Conservation (phyloP, 2,329 filamentous ascomycete species). For the Cladosporium sp. region DNA sequence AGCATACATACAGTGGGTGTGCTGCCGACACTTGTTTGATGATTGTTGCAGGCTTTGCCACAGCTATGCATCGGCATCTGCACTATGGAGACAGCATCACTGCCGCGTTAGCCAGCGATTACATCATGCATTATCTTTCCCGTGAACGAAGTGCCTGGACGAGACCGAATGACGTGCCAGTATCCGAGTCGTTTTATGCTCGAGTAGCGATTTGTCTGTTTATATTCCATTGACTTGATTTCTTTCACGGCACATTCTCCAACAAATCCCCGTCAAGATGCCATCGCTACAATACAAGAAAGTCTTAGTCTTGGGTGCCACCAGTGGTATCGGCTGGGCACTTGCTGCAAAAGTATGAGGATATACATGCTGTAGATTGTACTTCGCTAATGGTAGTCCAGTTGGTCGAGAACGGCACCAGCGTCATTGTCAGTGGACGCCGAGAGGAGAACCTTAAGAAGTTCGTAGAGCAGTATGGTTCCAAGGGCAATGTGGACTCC, state of each 20-base stretch:
- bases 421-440: slow-evolving; percentile 48
- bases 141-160: background rate
- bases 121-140: background rate
- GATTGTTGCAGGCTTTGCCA: background rate
- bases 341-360: slow-evolving; percentile 38
- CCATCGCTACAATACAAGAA: slow-evolving; percentile 45
- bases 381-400: background rate
- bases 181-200: background rate
- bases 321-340: slow-evolving; percentile 48
- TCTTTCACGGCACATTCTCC: background rate
- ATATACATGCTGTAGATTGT: too few species aligned
- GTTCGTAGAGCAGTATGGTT: slow-evolving; percentile 44
- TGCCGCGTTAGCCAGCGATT: slow-evolving; percentile 4
- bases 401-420: slow-evolving; percentile 45
- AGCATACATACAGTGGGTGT: background rate
- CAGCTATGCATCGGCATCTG: background rate
- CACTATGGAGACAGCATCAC: background rate
- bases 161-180: too few species aligned
- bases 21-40: background rate
- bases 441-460: slow-evolving; percentile 49
- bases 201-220: background rate
- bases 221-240: background rate
- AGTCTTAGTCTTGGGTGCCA: slow-evolving; percentile 52
- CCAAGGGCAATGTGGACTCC: slow-evolving; percentile 40
- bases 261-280: background rate